A percentile compares a stretch with the other conserved stretches of the same genome.
Conservation (phyloP, 345 rosid species). For the Erucastrum elatum region DNA sequence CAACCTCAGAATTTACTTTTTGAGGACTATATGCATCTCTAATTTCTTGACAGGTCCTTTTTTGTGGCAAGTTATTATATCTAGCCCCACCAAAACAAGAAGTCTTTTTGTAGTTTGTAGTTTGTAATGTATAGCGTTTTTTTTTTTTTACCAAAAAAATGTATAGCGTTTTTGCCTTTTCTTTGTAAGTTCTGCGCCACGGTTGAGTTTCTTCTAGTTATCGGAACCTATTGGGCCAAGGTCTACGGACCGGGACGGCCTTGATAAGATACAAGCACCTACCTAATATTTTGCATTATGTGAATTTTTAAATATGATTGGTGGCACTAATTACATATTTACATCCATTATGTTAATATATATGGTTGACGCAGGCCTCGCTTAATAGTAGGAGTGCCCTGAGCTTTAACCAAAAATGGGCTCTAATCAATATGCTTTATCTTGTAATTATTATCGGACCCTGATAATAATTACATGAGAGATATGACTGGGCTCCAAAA, state of each 20-base stretch:
- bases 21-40: conserved; percentile 27
- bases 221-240: not conserved
- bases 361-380: not conserved
- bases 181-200: not conserved
- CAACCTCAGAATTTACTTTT: conserved; percentile 25
- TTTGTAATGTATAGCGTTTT: not conserved
- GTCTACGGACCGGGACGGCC: not conserved
- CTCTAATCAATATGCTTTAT: not conserved
- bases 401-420: not conserved
- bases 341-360: not conserved
- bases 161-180: not conserved
- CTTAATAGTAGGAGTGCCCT: not conserved
- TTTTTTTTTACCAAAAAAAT: no score
- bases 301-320: not conserved
- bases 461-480: not conserved
- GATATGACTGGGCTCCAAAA: no score
- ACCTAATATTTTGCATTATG: not conserved
- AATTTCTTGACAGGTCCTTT: conserved; percentile 16
- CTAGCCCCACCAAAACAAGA: not conserved
- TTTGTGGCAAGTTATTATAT: not conserved
- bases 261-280: not conserved
- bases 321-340: not conserved
- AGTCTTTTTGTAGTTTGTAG: not conserved
- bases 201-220: not conserved
- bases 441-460: not conserved